Conservation (phyloP, 352 stramenopile genomes). For the Labyrinthula sp. region DNA sequence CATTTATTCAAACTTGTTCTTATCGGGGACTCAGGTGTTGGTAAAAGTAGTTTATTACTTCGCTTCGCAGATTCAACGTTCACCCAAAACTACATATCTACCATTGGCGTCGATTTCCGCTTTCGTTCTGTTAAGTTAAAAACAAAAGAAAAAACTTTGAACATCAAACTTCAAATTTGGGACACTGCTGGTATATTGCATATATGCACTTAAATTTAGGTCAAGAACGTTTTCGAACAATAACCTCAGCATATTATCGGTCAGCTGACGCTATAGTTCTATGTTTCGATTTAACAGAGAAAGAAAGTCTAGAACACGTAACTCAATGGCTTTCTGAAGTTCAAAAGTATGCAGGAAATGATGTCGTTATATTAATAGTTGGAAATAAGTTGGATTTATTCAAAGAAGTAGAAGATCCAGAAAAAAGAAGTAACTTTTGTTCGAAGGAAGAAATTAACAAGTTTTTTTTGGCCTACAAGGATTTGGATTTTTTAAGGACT, state of each 20-base stretch:
- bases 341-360: constrained; percentile 59
- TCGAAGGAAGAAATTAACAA: too few relatives aligned
- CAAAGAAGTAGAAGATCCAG: too few relatives aligned
- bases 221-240: constrained; percentile 65
- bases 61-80: constrained; percentile 70
- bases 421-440: too few relatives aligned
- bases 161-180: constrained; percentile 74
- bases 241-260: constrained; percentile 71
- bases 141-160: constrained; percentile 65
- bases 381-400: constrained; percentile 64
- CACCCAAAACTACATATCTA: constrained; percentile 61
- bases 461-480: too few relatives aligned
- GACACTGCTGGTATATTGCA: constrained; percentile 47
- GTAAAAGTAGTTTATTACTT: constrained; percentile 73
- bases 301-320: constrained; percentile 68
- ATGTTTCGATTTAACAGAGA: constrained; percentile 61
- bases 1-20: constrained; percentile 82
- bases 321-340: constrained; percentile 67
- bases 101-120: constrained; percentile 74
- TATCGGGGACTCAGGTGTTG: constrained; percentile 66
- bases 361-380: constrained; percentile 65
- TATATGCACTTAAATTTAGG: constrained; percentile 35
- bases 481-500: too few relatives aligned
- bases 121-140: too few relatives aligned
- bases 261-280: constrained; percentile 66